These are phyloP conservation scores for Macaranga tanarius DNA, from an alignment of 441 rosid genomes.

Conservation along the genomic window DNA sequence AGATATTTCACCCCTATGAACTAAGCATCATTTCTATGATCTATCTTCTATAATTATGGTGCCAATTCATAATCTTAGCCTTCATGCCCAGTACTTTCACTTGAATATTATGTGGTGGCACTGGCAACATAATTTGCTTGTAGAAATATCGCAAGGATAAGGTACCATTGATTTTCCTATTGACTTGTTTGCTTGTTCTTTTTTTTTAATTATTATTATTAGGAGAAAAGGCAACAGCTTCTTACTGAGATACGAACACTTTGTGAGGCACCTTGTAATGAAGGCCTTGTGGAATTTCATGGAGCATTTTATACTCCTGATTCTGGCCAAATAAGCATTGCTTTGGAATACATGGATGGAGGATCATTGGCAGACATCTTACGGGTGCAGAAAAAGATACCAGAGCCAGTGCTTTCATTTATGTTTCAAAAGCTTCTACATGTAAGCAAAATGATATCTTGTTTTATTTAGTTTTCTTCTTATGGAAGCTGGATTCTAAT, in stretches of 20 bases:
- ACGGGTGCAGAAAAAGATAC: conserved; percentile 54
- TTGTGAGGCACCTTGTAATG: conserved; percentile 87
- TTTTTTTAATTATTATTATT: conserved; percentile 31
- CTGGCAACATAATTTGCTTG: neutral
- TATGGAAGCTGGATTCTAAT: conserved; percentile 6
- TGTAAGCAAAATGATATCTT: conserved; percentile 38
- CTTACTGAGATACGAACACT: conserved; percentile 85
- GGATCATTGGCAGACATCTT: conserved; percentile 88
- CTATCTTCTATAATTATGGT: neutral
- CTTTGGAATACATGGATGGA: conserved; percentile 94
- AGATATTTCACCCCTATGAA: neutral
- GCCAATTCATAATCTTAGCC: neutral
- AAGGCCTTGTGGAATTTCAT: conserved; percentile 88
- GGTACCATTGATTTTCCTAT: neutral
- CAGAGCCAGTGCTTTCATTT: conserved; percentile 81
- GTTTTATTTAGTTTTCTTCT: conserved; percentile 9
- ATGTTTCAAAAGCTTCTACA: conserved; percentile 80
- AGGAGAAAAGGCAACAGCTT: conserved; percentile 95
- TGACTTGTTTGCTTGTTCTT: conserved; percentile 3
- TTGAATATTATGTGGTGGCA: neutral
- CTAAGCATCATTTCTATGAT: neutral
- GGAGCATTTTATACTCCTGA: conserved; percentile 92
- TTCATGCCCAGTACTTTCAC: neutral
- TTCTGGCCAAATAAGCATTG: conserved; percentile 90
- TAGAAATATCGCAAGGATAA: neutral